Percentiles rank a stretch among this genome's conserved stretches.
These are phyloP conservation scores for Kwoniella newhampshirensis DNA, from an alignment of 768 basidiomycete genomes.

Conservation along the genomic window DNA sequence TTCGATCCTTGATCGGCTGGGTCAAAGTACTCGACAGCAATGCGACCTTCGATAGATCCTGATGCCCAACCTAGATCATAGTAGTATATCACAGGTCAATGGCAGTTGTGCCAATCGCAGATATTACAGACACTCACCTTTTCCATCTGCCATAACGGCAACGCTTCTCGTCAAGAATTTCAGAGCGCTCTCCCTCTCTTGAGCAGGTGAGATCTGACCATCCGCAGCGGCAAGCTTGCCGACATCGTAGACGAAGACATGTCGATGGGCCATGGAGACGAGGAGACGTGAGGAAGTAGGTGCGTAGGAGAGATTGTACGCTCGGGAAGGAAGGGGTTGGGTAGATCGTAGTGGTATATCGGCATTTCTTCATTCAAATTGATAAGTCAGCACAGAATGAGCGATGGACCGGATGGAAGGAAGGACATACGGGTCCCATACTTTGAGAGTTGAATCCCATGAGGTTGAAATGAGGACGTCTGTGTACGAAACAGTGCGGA, in stretches of 20 bases:
- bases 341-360: slow-evolving; percentile 62
- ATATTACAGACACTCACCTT: slow-evolving; percentile 69
- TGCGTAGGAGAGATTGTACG: slow-evolving; percentile 72
- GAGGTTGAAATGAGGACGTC: slow-evolving; percentile 79
- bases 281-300: slow-evolving; percentile 75
- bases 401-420: not conserved
- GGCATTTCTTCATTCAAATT: slow-evolving; percentile 26
- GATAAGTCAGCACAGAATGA: slow-evolving; percentile 57
- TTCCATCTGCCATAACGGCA: slow-evolving; percentile 87
- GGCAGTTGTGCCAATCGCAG: too few species aligned
- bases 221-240: slow-evolving; percentile 62
- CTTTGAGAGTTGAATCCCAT: slow-evolving; percentile 84
- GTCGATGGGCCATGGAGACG: slow-evolving; percentile 85
- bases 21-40: slow-evolving; percentile 96
- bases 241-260: slow-evolving; percentile 86
- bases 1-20: slow-evolving; percentile 77
- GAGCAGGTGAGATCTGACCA: slow-evolving; percentile 60
- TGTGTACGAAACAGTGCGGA: slow-evolving; percentile 46
- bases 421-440: slow-evolving; percentile 68
- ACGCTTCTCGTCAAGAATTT: slow-evolving; percentile 92
- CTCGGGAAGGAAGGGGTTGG: slow-evolving; percentile 72
- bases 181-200: slow-evolving; percentile 84
- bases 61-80: slow-evolving; percentile 74
- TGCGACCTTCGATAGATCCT: slow-evolving; percentile 90
- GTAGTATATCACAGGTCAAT: too few species aligned